Conservation (phyloP, 495 filamentous ascomycete genomes). For the Jackrogersella minutella region DNA sequence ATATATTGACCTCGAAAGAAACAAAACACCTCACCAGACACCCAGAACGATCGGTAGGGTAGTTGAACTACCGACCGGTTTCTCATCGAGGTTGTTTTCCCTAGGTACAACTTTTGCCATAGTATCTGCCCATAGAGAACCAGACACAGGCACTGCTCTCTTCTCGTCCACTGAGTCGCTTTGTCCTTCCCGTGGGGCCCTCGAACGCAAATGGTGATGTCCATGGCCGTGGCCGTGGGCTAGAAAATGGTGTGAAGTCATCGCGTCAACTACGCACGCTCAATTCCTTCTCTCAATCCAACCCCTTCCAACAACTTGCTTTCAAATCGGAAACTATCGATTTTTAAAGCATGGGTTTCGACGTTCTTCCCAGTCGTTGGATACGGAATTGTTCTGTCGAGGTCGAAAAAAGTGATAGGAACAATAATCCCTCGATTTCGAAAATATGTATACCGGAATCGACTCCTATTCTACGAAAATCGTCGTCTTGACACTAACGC, state of each 20-base stretch:
- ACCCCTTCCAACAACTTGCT: neutral
- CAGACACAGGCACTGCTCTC: neutral
- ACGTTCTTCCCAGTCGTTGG: neutral
- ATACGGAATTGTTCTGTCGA: constrained; percentile 10
- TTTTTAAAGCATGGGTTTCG: neutral
- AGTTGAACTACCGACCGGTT: constrained; percentile 63
- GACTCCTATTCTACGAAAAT: constrained; percentile 34
- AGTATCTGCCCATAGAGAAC: constrained; percentile 19
- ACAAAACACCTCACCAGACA: constrained; percentile 70
- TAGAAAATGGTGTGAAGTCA: constrained; percentile 24
- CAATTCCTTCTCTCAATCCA: constrained; percentile 17
- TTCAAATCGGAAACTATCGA: neutral
- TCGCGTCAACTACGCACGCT: constrained; percentile 17
- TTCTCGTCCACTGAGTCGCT: constrained; percentile 11
- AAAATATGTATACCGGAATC: constrained; percentile 24
- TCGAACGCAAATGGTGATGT: constrained; percentile 32
- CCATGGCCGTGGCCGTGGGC: constrained; percentile 40
- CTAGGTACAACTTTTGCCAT: constrained; percentile 34
- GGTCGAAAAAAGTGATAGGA: constrained; percentile 17
- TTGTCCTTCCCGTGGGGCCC: constrained; percentile 18
- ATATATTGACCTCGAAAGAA: neutral
- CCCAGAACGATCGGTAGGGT: constrained; percentile 81
- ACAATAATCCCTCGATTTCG: constrained; percentile 20
- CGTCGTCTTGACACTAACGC: constrained; percentile 34
- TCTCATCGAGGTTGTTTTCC: constrained; percentile 56